Evolutionary conservation across 2,329 filamentous ascomycete species (phyloP).

Genomic region (Aspergillus piperis): DNA sequence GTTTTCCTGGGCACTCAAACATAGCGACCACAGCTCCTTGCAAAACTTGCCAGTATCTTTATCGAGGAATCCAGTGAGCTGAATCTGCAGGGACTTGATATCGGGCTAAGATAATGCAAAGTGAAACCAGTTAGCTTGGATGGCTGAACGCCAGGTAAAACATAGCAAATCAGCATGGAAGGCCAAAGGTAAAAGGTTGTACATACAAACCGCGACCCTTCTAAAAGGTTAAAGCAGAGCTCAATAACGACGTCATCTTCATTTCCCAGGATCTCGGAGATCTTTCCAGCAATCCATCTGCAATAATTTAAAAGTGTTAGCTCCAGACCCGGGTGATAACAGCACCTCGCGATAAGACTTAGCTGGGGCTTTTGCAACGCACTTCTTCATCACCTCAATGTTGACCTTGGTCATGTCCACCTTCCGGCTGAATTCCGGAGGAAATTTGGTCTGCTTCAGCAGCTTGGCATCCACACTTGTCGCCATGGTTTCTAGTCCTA

Average conservation of each 20-base stretch:
- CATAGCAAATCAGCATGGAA: background rate
- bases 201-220: conserved; percentile 75
- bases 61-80: conserved; percentile 91
- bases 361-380: conserved; percentile 35
- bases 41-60: conserved; percentile 88
- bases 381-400: conserved; percentile 97
- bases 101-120: conserved; percentile 66
- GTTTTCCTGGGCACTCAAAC: conserved; percentile 84
- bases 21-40: conserved; percentile 89
- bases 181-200: background rate
- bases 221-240: conserved; percentile 69
- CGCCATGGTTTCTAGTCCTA: conserved; percentile 63
- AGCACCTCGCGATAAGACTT: conserved; percentile 13
- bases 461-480: conserved; percentile 86
- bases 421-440: conserved; percentile 88
- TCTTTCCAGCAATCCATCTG: conserved; percentile 90
- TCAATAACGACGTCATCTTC: conserved; percentile 97
- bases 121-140: conserved; percentile 7
- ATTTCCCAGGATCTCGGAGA: conserved; percentile 82
- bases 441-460: conserved; percentile 88
- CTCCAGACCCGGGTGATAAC: conserved; percentile 3
- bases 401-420: conserved; percentile 98
- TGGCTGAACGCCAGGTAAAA: background rate
- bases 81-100: conserved; percentile 92
- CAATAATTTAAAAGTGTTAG: background rate